Evolutionary conservation across 2,329 filamentous ascomycete species (phyloP), one percentile per base, ranked within the genome.

Genomic region (Graphilbum sp.): DNA sequence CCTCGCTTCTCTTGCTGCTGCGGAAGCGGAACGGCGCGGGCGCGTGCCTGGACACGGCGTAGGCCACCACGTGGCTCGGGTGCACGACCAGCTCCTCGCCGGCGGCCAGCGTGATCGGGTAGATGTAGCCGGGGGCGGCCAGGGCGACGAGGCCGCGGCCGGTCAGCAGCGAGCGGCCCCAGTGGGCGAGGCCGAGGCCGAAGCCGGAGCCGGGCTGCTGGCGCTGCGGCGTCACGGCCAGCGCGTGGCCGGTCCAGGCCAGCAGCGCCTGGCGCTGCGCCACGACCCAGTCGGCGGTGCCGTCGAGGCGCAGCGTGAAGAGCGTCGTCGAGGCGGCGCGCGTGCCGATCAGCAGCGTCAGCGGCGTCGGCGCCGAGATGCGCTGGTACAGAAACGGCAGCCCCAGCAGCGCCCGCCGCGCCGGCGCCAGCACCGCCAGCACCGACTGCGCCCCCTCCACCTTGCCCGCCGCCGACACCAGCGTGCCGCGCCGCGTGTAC

Each of bases 371-470:
- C 1, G 88, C 88, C 25, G 85, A 79, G 47, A 96, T 74, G 60
- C 81, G 67, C 61, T 96, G 88, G 61, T 96, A 96, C 43, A 98
- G 69, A 59, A 98, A 98, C 1, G 90, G 90, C 36, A 96, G 80
- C 47, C 87, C 85, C 21, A 93, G 71, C 35, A 77, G 59, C 19
- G 80, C 79, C 56, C 90, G 76, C 42, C 77, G 72, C 52, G 94
- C 69, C 15, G 90, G 90, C 43, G 86, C 80, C 39, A 96, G 73
- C 37, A 95, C 59, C 33, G 86, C 87, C 41, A 98, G 70, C 0
- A 85, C 92, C 2, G 90, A 96, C 58, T 92, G 72, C 15, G 84
- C 79, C 69, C 92, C 92, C 54, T 95, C 85, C 41, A 84, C 69
- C 56, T 92, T 88, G 48, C 90, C 90, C 50, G 82, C 84, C 42